Evolutionary conservation across 352 stramenopile genomes (phyloP), one percentile per base, ranked within the genome.

Genomic region (Phytophthora syringae): DNA sequence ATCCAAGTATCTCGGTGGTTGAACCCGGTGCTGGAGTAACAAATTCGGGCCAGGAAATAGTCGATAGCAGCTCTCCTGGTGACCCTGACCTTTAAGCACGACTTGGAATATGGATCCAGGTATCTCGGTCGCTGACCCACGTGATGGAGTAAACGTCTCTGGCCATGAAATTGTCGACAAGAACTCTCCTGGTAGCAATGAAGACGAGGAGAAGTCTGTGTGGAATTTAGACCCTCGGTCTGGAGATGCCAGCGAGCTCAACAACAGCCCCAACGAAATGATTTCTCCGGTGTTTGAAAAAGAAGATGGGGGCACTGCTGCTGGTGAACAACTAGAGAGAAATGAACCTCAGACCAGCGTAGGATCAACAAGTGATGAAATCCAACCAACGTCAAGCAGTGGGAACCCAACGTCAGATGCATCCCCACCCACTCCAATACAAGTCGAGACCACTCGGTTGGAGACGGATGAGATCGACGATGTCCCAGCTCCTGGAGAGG

Each of bases 171-270:
- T n/a, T n/a, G 40, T 45, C 3, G 54, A 22, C 2, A 32, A 15
- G 13, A 37, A n/a, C 30, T 42, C 59, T 50, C 43, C 24, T 42
- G 20, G 7, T 16, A 32, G 24, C 2, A 45, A 44, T 22, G 24
- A 30, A 22, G 25, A 21, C 22, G 24, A 27, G 15, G 44, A 53
- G 39, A 34, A 21, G 10, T 43, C n/a, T 22, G 50, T 49, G 7
- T 73, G 59, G 65, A 73, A 69, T 24, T 25, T 73, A 34, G 42
- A 66, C 11, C 59, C 59, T 44, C 45, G 70, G 37, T 37, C 24
- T 25, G 47, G 44, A 40, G 59, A 70, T 43, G n/a, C 45, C n/a
- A 64, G 51, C 15, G 44, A 45, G 5, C 51, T 58, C 5, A 57
- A 5, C 20, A 22, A 52, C 18, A 55, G 34, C 12, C 25, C 15